Percentiles rank a stretch among this genome's conserved stretches.
Conservation (phyloP, 2,329 filamentous ascomycete genomes). For the Fusarium phyllophilum region DNA sequence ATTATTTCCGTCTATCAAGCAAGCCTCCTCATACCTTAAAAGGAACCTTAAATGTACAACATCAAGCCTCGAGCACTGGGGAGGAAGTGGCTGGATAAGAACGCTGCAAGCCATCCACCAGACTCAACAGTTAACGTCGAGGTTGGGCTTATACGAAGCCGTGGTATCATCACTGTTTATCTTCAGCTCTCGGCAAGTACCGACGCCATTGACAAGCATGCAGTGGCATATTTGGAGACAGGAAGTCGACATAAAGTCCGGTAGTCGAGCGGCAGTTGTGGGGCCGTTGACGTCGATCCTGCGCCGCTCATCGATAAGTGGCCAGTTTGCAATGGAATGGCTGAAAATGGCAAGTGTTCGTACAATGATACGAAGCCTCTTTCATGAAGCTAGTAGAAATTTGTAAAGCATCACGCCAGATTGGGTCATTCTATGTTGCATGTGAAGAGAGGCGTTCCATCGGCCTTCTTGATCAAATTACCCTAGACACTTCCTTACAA, state of each 20-base stretch:
- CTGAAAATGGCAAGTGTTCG: constrained; percentile 17
- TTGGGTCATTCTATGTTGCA: not conserved
- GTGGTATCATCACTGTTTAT: not conserved
- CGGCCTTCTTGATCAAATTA: not conserved
- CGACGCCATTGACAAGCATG: not conserved
- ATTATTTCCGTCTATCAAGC: not conserved
- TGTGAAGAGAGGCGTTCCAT: not conserved
- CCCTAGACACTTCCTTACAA: not conserved
- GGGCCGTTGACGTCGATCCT: constrained; percentile 12
- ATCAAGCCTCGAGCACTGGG: not conserved
- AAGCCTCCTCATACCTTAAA: not conserved
- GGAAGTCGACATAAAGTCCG: not conserved
- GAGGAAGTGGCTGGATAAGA: not conserved
- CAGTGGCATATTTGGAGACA: not conserved
- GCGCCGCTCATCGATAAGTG: constrained; percentile 18
- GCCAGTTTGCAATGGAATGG: not conserved
- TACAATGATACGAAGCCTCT: not conserved
- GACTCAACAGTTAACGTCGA: not conserved
- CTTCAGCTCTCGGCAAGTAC: not conserved
- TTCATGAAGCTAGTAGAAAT: not conserved
- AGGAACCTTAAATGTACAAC: not conserved
- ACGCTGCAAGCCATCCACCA: not conserved
- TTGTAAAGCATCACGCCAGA: not conserved
- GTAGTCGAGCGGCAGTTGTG: constrained; percentile 10
- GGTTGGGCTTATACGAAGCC: too few relatives aligned